Base-by-base conservation (phyloP, 2,329 filamentous ascomycete species). In the Exophiala xenobiotica region DNA sequence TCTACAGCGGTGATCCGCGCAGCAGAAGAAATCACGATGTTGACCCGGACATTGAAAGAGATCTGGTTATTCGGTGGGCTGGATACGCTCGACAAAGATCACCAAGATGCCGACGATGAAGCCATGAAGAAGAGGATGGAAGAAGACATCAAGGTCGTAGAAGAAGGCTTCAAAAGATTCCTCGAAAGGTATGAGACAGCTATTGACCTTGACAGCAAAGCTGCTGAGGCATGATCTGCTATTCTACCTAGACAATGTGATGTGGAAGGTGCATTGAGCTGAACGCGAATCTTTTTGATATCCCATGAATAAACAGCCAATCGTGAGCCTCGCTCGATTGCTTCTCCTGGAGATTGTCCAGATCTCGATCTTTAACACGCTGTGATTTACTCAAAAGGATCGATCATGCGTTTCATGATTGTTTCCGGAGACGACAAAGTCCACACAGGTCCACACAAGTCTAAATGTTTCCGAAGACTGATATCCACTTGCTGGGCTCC, bases 61-160 rank as follows among this genome's bases (percentile, higher is more conserved):
- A 73, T 81, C 18, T 86, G 83, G 83, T 70, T 86, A 4, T 85
- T 85, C 60, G 83, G 83, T 2, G 79, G 80, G 51, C 71, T 86
- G 37, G 76, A 84, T 50, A 83, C 80, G 0, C 64, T 85, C 1
- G 75, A 65, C 12, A 60, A 66, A 26, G 55, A 56, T 42, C 54
- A 71, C 11, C 69, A 70, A 49, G 65, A 72, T 33, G 69, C 70
- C 24, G 61, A 67, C 16, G 63, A 71, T 53, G 62, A 70, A 54
- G 61, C 73, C 67, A 66, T 68, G 20, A 44, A 27, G n/a, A 38
- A 61, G 52, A 64, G 65, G 54, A 66, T 76, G 24, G 77, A 80
- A 56, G 67, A 69, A 44, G 71, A 76, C 60, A 74, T 74, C 7
- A 67, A 61, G 47, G 70, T 66, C n/a, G 74, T 82, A 3, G 59